Conservation (phyloP, 345 rosid species). For the Populus davidiana region DNA sequence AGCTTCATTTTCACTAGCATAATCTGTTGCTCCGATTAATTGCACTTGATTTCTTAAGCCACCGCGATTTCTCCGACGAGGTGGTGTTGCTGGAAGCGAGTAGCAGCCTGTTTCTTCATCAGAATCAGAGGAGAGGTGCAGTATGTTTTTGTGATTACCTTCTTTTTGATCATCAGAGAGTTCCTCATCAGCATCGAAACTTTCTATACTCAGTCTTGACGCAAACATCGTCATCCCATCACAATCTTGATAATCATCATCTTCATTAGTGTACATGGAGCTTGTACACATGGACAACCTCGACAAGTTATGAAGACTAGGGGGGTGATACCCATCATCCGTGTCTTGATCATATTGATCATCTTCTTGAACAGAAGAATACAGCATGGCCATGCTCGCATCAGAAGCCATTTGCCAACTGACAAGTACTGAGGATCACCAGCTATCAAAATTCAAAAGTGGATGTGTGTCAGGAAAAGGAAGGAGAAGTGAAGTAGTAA, state of each 20-base stretch:
- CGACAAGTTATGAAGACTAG: slow-evolving; percentile 46
- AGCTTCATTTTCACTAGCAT: slow-evolving; percentile 78
- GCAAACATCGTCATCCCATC: slow-evolving; percentile 31
- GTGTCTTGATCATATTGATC: slow-evolving; percentile 36
- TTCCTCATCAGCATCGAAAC: slow-evolving; percentile 79
- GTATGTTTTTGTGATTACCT: slow-evolving; percentile 10
- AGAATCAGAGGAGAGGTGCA: slow-evolving; percentile 53
- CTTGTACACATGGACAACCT: slow-evolving; percentile 70
- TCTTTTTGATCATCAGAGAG: slow-evolving; percentile 49
- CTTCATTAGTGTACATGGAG: slow-evolving; percentile 52
- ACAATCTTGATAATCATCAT: slow-evolving; percentile 22
- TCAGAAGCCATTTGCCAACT: slow-evolving; percentile 43
- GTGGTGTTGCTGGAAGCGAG: slow-evolving; percentile 61
- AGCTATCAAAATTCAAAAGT: neutral
- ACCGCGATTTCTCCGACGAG: slow-evolving; percentile 32
- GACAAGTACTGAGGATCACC: neutral
- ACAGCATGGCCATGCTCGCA: slow-evolving; percentile 34
- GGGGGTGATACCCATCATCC: slow-evolving; percentile 45
- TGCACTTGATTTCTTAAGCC: neutral
- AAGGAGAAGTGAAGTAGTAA: neutral
- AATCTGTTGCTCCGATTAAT: slow-evolving; percentile 40
- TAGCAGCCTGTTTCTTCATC: slow-evolving; percentile 49
- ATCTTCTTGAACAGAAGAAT: slow-evolving; percentile 27
- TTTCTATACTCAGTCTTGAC: slow-evolving; percentile 57
- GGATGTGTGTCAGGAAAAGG: neutral